Percentiles rank a stretch among this genome's conserved stretches.
phyloP scores from a whole-genome alignment of 495 filamentous ascomycete species.

The Lophium mytilinum region DNA sequence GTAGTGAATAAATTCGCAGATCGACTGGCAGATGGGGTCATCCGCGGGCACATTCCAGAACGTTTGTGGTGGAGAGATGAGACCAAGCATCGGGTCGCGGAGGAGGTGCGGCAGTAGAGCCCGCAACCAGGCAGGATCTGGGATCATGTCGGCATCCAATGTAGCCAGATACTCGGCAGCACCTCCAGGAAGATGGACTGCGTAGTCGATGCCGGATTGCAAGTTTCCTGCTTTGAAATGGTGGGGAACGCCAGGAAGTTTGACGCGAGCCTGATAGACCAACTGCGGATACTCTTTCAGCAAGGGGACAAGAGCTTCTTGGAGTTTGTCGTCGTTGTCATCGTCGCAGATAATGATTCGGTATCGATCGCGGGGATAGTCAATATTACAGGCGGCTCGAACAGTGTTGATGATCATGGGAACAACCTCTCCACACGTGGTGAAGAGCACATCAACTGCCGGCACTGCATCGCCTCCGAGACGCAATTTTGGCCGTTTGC shows the following conservation, averaged over 20 bases:
- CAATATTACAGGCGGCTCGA: slow-evolving; percentile 39
- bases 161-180: slow-evolving; percentile 43
- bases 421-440: slow-evolving; percentile 45
- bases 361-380: slow-evolving; percentile 44
- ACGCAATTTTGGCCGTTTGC: slow-evolving; percentile 14
- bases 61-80: background rate
- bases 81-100: background rate
- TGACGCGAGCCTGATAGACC: slow-evolving; percentile 41
- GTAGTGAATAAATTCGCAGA: slow-evolving; percentile 43
- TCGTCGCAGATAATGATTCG: slow-evolving; percentile 49
- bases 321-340: slow-evolving; percentile 33
- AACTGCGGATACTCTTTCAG: slow-evolving; percentile 34
- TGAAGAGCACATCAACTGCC: slow-evolving; percentile 45
- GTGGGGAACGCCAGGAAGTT: slow-evolving; percentile 41
- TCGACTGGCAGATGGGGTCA: slow-evolving; percentile 44
- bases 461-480: slow-evolving; percentile 39
- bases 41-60: slow-evolving; percentile 48
- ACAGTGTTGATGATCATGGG: slow-evolving; percentile 48
- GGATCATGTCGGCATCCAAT: slow-evolving; percentile 53
- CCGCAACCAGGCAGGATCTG: slow-evolving; percentile 45
- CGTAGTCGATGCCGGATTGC: slow-evolving; percentile 40
- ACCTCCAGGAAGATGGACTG: slow-evolving; percentile 33
- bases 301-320: slow-evolving; percentile 26
- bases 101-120: slow-evolving; percentile 43
- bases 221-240: slow-evolving; percentile 52